phyloP scores from a whole-genome alignment of 306 rosid genomes.

The Quercus variabilis region DNA sequence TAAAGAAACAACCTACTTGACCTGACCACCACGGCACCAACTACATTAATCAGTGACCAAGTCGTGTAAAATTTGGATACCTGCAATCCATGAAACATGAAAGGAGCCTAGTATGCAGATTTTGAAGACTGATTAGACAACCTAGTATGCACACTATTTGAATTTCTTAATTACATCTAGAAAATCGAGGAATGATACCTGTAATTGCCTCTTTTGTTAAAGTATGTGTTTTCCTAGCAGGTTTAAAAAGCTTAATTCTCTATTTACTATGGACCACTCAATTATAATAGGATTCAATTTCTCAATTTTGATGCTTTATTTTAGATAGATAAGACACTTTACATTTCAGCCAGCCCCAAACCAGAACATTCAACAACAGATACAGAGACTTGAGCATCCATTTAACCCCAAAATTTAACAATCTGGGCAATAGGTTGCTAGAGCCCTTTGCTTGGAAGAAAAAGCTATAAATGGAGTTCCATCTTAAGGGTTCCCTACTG shows the following conservation, averaged over 20 bases:
- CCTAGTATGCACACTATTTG: neutral
- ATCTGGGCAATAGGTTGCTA: neutral
- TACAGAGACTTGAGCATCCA: neutral
- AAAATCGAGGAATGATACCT: neutral
- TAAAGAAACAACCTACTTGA: neutral
- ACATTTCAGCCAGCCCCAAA: neutral
- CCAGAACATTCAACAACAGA: neutral
- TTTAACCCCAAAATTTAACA: neutral
- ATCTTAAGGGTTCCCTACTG: no score
- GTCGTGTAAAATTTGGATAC: no score
- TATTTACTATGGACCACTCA: neutral
- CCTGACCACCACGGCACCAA: neutral
- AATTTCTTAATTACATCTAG: neutral
- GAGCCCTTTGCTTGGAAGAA: neutral
- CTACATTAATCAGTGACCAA: neutral
- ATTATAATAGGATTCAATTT: neutral
- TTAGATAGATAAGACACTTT: neutral
- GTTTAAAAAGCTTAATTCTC: neutral
- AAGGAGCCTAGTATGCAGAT: neutral
- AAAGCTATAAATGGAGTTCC: neutral
- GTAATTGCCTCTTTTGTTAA: neutral
- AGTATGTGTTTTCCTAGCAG: neutral
- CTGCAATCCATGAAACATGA: neutral
- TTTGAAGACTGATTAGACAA: neutral
- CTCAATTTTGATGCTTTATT: neutral